These are phyloP conservation scores for Draba incana DNA, from an alignment of 345 rosid species.

Conservation along the genomic window DNA sequence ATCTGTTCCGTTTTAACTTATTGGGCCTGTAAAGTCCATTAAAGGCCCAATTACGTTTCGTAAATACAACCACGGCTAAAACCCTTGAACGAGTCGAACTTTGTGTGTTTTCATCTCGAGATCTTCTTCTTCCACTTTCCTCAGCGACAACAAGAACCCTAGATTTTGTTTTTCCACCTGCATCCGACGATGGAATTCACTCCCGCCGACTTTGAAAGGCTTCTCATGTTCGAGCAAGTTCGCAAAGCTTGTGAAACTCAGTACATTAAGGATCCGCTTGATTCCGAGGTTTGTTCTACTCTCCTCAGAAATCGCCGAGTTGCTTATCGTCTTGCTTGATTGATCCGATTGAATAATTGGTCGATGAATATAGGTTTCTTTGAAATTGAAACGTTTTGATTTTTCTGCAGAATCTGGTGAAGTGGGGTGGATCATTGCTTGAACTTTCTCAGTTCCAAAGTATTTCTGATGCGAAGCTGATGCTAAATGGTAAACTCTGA, in stretches of 20 bases:
- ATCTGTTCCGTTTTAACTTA: neutral
- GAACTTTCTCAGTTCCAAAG: constrained; percentile 64
- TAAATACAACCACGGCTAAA: constrained; percentile 13
- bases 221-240: constrained; percentile 54
- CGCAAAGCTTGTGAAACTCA: constrained; percentile 59
- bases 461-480: constrained; percentile 47
- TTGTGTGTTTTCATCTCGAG: neutral
- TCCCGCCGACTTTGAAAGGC: constrained; percentile 59
- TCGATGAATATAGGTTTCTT: too few relatives aligned
- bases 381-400: too few relatives aligned
- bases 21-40: constrained; percentile 4
- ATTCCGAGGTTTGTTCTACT: constrained; percentile 53
- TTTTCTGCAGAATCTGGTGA: constrained; percentile 48
- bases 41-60: too few relatives aligned
- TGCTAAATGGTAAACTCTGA: constrained; percentile 41
- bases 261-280: constrained; percentile 63
- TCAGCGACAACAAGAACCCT: constrained; percentile 26
- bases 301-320: neutral
- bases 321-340: too few relatives aligned
- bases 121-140: neutral
- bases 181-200: constrained; percentile 57
- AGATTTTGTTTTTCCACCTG: neutral
- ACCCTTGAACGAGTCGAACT: constrained; percentile 13
- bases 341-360: too few relatives aligned
- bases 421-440: constrained; percentile 65